A percentile compares a stretch with the other conserved stretches of the same genome.
Conservation (phyloP, 2,329 filamentous ascomycete genomes). For the Ascochyta pisi region DNA sequence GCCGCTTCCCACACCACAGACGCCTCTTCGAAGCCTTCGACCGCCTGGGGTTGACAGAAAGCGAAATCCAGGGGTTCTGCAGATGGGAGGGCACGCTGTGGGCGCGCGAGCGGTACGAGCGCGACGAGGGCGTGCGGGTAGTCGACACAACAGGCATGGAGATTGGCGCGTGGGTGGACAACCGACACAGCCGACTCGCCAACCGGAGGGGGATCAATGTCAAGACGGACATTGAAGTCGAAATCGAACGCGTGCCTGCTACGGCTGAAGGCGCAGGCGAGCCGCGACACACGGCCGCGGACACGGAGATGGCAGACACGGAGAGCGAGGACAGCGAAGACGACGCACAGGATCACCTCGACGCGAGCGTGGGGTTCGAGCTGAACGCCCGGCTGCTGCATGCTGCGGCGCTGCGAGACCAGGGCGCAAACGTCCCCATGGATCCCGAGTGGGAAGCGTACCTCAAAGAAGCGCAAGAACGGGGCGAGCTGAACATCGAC, state of each 20-base stretch:
- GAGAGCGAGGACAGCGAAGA: constrained; percentile 49
- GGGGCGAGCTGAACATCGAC: constrained; percentile 55
- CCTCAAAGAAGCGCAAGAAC: constrained; percentile 73
- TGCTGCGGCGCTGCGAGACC: constrained; percentile 67
- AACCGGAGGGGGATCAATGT: constrained; percentile 46
- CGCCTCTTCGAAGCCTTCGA: constrained; percentile 80
- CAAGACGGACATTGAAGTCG: constrained; percentile 52
- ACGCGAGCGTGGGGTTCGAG: constrained; percentile 64
- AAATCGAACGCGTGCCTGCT: constrained; percentile 43
- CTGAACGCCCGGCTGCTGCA: constrained; percentile 69
- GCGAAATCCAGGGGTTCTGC: constrained; percentile 74
- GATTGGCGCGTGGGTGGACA: constrained; percentile 67
- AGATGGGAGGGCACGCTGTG: constrained; percentile 85
- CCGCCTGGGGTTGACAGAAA: constrained; percentile 68
- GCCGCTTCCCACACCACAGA: constrained; percentile 77
- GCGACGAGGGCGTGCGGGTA: constrained; percentile 74
- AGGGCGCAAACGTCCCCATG: constrained; percentile 66
- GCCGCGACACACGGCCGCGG: constrained; percentile 15
- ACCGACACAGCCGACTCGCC: constrained; percentile 22
- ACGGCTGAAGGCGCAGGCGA: constrained; percentile 44
- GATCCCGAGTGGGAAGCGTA: constrained; percentile 79
- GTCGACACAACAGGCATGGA: constrained; percentile 74
- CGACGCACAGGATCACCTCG: constrained; percentile 31
- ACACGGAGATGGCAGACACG: constrained; percentile 38
- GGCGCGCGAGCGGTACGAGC: constrained; percentile 81